Base-by-base conservation (phyloP, 2,329 filamentous ascomycete species). In the Thelonectria rubi region DNA sequence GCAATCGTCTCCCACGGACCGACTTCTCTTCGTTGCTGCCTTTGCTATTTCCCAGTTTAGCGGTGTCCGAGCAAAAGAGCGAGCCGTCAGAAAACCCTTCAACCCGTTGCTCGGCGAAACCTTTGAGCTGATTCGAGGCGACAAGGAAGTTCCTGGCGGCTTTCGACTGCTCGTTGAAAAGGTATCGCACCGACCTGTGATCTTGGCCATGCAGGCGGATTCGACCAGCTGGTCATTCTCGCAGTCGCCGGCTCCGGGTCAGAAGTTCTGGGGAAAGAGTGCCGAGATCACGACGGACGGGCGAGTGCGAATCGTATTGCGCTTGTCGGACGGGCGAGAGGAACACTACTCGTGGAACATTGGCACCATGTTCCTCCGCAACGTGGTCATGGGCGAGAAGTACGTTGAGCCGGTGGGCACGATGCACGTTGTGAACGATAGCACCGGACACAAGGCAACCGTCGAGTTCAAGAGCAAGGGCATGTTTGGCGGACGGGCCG, bases 231-330 rank as follows among this genome's bases (percentile, higher is more conserved):
- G 95, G 95, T 93, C 91, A 2, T 89, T 97, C 64, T 85, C 92
- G 1, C 95, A 98, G 74, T 92, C 91, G 5, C 92, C 95, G 0
- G 89, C 91, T 58, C 95, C 95, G 0, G 90, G 91, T 20, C 94
- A 99, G 74, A 98, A 98, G 75, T 99, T 99, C 80, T 98, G 95
- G 95, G 95, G 95, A 58, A 98, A 98, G 81, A 94, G 91, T 56
- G 93, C 93, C 3, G 95, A 99, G 77, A 88, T 99, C 64, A 95
- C 92, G 63, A 98, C 93, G 0, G 94, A 97, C 56, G 95, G 95
- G 2, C 91, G 92, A 24, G 89, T 93, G 3, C 87, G 94, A 50
- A 83, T 97, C 40, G 87, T 89, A 40, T 80, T 99, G 26, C 89
- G 84, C 24, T 74, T 89, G 51, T 68, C 82, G 0, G 86, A 95